These are phyloP conservation scores for Phoma sp. DNA, from an alignment of 2,329 filamentous ascomycete species.

Conservation along the genomic window DNA sequence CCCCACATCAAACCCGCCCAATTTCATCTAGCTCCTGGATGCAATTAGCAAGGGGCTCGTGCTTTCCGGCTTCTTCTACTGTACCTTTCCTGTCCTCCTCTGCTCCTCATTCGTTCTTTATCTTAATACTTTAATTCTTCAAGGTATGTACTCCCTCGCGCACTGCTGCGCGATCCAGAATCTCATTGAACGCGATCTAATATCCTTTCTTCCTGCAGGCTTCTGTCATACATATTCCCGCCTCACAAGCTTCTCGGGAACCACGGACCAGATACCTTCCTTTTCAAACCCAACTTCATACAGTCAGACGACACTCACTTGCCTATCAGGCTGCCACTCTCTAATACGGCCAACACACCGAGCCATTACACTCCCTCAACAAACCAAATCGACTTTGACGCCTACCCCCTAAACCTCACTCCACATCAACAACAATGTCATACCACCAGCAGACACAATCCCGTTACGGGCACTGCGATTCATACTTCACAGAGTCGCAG, in stretches of 20 bases:
- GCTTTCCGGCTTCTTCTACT: conserved; percentile 40
- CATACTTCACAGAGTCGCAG: conserved; percentile 69
- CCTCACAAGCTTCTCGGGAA: conserved; percentile 44
- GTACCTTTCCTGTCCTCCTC: conserved; percentile 42
- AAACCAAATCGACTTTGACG: conserved; percentile 30
- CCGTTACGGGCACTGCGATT: conserved; percentile 69
- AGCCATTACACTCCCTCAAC: conserved; percentile 51
- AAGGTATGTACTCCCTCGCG: conserved; percentile 48
- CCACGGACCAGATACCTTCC: conserved; percentile 45
- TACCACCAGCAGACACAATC: conserved; percentile 58
- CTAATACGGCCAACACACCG: conserved; percentile 51
- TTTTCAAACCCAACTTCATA: conserved; percentile 63
- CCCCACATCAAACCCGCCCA: conserved; percentile 45
- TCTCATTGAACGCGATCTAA: conserved; percentile 24
- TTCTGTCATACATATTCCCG: conserved; percentile 41
- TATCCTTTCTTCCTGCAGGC: conserved; percentile 37
- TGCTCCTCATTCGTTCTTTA: conserved; percentile 47
- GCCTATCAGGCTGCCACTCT: conserved; percentile 58
- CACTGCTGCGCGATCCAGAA: conserved; percentile 24
- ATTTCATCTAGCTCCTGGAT: conserved; percentile 50
- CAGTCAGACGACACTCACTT: conserved; percentile 58
- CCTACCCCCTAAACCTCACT: conserved; percentile 45
- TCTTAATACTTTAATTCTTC: conserved; percentile 56
- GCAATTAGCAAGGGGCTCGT: conserved; percentile 51
- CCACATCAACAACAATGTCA: conserved; percentile 59